Evolutionary conservation across 768 basidiomycete genomes (phyloP).

Genomic region (Phanerochaete sordida): DNA sequence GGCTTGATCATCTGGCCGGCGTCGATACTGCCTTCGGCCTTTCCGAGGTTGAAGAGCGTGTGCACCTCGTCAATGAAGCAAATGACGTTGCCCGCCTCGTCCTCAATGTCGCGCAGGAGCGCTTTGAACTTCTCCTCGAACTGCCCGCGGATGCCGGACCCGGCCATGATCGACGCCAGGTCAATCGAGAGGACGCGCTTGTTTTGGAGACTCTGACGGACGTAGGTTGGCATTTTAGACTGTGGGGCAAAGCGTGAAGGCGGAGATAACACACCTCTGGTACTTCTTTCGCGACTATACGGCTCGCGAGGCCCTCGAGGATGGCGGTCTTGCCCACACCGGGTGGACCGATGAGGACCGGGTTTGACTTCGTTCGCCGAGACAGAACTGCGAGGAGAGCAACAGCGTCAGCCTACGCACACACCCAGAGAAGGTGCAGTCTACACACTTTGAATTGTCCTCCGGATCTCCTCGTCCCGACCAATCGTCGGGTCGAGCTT

Average conservation of each 20-base stretch:
- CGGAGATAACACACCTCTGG: constrained; percentile 62
- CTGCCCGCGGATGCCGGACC: constrained; percentile 87
- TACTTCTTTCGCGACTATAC: constrained; percentile 86
- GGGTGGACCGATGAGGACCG: constrained; percentile 82
- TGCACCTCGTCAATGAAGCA: constrained; percentile 96
- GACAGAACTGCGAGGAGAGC: constrained; percentile 57
- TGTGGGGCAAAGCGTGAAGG: not conserved
- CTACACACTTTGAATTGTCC: constrained; percentile 88
- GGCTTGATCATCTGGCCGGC: constrained; percentile 95
- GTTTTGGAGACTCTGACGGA: constrained; percentile 46
- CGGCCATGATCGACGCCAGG: constrained; percentile 79
- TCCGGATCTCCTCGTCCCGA: constrained; percentile 84
- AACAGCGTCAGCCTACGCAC: not conserved
- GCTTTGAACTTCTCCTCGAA: constrained; percentile 95
- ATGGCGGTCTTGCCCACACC: constrained; percentile 95
- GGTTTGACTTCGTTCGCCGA: constrained; percentile 88
- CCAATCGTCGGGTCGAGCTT: constrained; percentile 92
- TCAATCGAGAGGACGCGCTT: constrained; percentile 90
- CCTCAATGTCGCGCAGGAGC: constrained; percentile 86
- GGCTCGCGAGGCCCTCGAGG: constrained; percentile 81
- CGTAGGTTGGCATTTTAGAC: too few species aligned
- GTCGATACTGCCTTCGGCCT: constrained; percentile 88
- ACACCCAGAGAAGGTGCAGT: not conserved
- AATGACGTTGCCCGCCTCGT: constrained; percentile 78
- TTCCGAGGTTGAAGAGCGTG: constrained; percentile 83